Base-by-base conservation (phyloP, 1,284 basidiomycete species). In the Sutorius eximius region DNA sequence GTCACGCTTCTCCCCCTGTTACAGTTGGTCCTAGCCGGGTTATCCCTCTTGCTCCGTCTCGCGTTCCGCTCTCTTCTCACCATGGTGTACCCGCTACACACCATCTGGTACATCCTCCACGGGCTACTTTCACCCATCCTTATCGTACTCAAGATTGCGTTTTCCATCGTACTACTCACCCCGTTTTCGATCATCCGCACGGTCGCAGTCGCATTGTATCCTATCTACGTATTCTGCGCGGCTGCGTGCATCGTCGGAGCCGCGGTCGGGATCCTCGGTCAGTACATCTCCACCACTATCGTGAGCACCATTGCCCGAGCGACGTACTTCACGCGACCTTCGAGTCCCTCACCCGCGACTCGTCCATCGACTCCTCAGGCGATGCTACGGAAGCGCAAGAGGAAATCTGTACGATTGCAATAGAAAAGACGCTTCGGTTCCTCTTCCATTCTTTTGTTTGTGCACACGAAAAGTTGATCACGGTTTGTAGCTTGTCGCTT, bases 221-320 rank as follows among this genome's bases (percentile, higher is more conserved):
- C 86, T 0, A 48, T 86, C 34, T 88, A 87, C 58, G 77, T 83
- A 22, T 80, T 87, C 58, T 73, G 78, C 33, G 83, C 82, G 6
- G 76, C 80, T 0, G 80, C 84, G 2, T 81, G 79, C 59, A 77
- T 87, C 45, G 73, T 73, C 24, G 85, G 85, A 0, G 72, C 67
- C 1, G 30, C 77, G 12, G 45, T 87, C 0, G 85, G 85, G 1
- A 51, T 78, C 0, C 61, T 72, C 3, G 84, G 79, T 0, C 73
- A 81, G 33, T 51, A 68, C 34, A 15, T 70, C 10, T 62, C 66
- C 47, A 58, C 50, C 20, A 1, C 47, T 3, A 48, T 66, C 15
- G 27, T 68, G 1, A 34, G 37, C 49, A 5, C 27, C 42, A 45
- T 67, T 22, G 45, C 57, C 5, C 57, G 47, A 37, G 54, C 66